Conservation (phyloP, 2,329 filamentous ascomycete genomes). For the Fusarium kyushuense region DNA sequence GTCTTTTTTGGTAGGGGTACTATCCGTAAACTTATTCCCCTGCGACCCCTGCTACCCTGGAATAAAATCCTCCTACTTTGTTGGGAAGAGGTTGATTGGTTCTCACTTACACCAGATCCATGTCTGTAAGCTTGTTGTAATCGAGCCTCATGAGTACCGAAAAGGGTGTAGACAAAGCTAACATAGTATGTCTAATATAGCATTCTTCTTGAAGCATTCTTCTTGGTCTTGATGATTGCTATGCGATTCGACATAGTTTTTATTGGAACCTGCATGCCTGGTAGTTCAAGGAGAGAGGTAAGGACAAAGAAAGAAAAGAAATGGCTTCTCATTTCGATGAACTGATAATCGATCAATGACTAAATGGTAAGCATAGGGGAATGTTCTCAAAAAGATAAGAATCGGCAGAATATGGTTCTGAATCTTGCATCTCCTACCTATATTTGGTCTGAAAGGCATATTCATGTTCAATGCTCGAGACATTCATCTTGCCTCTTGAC, state of each 20-base stretch:
- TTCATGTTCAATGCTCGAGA: neutral
- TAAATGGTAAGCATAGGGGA: neutral
- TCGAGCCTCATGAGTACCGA: conserved; percentile 3
- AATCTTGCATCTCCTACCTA: neutral
- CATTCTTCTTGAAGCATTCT: neutral
- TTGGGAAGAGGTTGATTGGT: conserved; percentile 15
- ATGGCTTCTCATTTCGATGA: neutral
- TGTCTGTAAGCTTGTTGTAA: conserved; percentile 17
- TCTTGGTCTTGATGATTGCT: neutral
- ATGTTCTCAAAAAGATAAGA: too few species aligned
- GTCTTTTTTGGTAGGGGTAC: conserved; percentile 14
- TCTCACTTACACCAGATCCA: conserved; percentile 5
- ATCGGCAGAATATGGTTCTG: neutral
- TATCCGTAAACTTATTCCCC: conserved; percentile 2
- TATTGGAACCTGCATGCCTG: neutral
- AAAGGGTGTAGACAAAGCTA: neutral
- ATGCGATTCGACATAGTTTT: neutral
- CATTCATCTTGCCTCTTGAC: neutral
- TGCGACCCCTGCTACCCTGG: conserved; percentile 16
- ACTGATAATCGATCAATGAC: too few species aligned
- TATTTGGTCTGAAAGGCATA: neutral
- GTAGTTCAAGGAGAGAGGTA: neutral
- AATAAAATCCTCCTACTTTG: conserved; percentile 6
- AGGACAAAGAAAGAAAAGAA: neutral
- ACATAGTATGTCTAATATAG: neutral